A percentile compares a stretch with the other conserved stretches of the same genome.
phyloP scores from a whole-genome alignment of 352 stramenopile species.

The Globisporangium orthogonon region DNA sequence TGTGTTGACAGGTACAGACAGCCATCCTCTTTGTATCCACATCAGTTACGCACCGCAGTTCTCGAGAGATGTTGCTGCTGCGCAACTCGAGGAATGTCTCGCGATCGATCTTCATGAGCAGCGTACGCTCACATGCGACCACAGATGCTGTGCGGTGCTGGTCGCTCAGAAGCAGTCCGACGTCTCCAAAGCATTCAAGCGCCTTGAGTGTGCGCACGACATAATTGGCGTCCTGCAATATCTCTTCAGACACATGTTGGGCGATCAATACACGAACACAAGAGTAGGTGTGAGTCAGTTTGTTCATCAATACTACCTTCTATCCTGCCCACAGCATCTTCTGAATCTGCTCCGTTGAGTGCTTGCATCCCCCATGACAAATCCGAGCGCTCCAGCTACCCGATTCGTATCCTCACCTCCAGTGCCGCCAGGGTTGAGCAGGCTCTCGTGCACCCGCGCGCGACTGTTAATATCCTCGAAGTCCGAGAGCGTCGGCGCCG shows the following conservation, averaged over 20 bases:
- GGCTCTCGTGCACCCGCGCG: slow-evolving; percentile 57
- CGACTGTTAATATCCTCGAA: slow-evolving; percentile 73
- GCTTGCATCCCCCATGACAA: too few relatives aligned
- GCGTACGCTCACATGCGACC: slow-evolving; percentile 52
- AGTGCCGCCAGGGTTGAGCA: slow-evolving; percentile 44
- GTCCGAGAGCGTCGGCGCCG: slow-evolving; percentile 54
- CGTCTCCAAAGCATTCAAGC: slow-evolving; percentile 68
- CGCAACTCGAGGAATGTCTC: slow-evolving; percentile 56
- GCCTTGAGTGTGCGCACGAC: slow-evolving; percentile 56
- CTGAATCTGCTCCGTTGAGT: too few relatives aligned
- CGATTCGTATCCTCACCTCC: neutral
- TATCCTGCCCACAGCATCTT: too few relatives aligned
- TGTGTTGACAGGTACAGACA: neutral
- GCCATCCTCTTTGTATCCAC: neutral
- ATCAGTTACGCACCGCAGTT: slow-evolving; percentile 34
- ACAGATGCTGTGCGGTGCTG: slow-evolving; percentile 61
- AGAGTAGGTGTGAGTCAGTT: neutral
- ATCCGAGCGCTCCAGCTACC: too few relatives aligned
- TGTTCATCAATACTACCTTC: neutral
- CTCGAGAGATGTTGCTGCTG: slow-evolving; percentile 41
- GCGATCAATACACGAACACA: neutral
- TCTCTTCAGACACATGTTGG: slow-evolving; percentile 7
- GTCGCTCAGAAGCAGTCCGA: slow-evolving; percentile 48
- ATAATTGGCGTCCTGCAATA: slow-evolving; percentile 39
- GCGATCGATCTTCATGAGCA: slow-evolving; percentile 70